Evolutionary conservation across 208 protist species (phyloP).

Genomic region (Balamuthia mandrillaris): DNA sequence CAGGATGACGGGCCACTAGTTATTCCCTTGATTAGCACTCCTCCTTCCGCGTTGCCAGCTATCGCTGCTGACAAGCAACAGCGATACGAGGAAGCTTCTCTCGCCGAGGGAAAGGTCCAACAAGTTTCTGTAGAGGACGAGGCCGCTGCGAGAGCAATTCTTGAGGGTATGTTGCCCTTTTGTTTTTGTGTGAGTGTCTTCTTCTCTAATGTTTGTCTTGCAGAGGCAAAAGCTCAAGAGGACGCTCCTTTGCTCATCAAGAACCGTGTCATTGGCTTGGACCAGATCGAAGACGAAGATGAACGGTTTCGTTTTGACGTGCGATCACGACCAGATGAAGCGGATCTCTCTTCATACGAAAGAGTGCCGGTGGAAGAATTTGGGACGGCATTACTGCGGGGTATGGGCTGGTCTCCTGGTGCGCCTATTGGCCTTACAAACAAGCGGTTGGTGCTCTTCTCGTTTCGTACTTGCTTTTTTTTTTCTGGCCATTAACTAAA

Average conservation of each 20-base stretch:
- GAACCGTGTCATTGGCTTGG: constrained; percentile 6
- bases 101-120: no score
- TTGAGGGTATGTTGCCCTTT: no score
- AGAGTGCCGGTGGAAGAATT: constrained; percentile 23
- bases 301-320: constrained; percentile 27
- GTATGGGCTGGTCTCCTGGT: constrained; percentile 10
- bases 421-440: constrained; percentile 19
- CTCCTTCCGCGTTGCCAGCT: no score
- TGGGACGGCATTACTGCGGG: constrained; percentile 4
- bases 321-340: constrained; percentile 2
- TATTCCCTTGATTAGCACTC: no score
- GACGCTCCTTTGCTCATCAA: constrained; percentile 10
- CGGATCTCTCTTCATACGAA: background rate
- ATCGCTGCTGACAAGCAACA: no score
- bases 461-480: background rate
- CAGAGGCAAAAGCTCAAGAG: background rate
- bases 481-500: background rate
- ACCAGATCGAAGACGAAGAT: constrained; percentile 18
- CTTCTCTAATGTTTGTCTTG: no score
- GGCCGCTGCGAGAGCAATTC: no score
- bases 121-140: no score
- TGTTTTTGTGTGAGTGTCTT: no score
- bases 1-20: no score
- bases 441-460: background rate
- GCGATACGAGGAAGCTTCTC: no score